Evolutionary conservation across 495 filamentous ascomycete genomes (phyloP), one percentile per base, ranked within the genome.

Genomic region (Hypoxylon lenormandii): DNA sequence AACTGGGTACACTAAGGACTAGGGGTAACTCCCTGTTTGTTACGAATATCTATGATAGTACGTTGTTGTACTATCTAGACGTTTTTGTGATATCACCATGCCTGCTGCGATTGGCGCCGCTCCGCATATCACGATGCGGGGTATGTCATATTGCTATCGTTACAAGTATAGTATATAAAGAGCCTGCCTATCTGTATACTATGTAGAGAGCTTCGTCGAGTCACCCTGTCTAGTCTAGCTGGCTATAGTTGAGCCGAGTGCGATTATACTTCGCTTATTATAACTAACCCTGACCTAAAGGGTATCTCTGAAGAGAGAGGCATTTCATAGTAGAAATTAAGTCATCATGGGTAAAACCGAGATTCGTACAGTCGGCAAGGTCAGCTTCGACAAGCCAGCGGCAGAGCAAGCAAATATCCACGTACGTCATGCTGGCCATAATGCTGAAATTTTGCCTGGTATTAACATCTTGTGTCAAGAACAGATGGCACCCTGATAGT

Each of bases 401-500:
- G 77, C 83, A 16, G 86, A 92, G 73, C 93, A 96, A 74, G 72
- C 84, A 4, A 84, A 88, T 56, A 81, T 96, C 12, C 94, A 97
- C 79, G 92, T 92, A 84, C 75, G 89, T 76, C 15, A 28, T 13
- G 12, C 16, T 19, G 1, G 18, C 11, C 33, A 26, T 8, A 13
- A 16, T 26, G 18, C 5, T 23, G 43, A 15, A 30, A 5, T 1
- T 1, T 3, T 6, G 16, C 3, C 16, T 16, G 7, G 15, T 33
- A 23, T 16, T 66, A 28, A 61, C 28, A 38, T 49, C 6, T 48
- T 23, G 18, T 5, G 4, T 43, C 5, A 69, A 94, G 92, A 97
- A 97, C 75, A 81, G 94, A 79, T 97, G 94, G 94, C 94, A 97
- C 74, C 94, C 94, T 36, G 94, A 97, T 68, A 89, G 92, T 93